phyloP scores from a whole-genome alignment of 768 basidiomycete species.

The Kwoniella newhampshirensis region DNA sequence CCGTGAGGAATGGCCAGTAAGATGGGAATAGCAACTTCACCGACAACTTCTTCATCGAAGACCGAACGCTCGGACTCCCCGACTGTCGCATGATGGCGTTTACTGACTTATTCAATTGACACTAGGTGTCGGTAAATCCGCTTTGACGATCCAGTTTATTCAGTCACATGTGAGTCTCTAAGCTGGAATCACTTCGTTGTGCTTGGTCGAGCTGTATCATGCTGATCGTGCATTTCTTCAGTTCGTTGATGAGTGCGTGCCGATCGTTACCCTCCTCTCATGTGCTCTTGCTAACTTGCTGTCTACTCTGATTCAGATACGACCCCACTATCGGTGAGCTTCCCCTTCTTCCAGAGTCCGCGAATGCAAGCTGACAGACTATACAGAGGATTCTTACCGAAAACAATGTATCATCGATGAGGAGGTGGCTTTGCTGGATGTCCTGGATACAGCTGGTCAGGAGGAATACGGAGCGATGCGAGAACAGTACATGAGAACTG shows the following conservation, averaged over 20 bases:
- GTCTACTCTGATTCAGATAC: constrained; percentile 28
- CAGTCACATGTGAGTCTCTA: constrained; percentile 57
- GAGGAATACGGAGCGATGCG: constrained; percentile 99
- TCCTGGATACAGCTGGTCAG: constrained; percentile 95
- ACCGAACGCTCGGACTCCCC: too few species aligned
- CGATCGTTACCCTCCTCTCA: background rate
- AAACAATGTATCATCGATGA: constrained; percentile 98
- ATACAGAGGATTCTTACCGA: constrained; percentile 79
- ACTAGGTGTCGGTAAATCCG: constrained; percentile 78
- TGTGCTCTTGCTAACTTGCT: constrained; percentile 9
- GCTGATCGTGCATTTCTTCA: constrained; percentile 2
- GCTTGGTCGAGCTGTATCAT: too few species aligned
- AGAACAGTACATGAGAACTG: constrained; percentile 96
- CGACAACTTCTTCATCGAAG: too few species aligned
- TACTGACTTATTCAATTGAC: background rate
- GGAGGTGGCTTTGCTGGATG: constrained; percentile 95
- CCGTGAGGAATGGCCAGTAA: too few species aligned
- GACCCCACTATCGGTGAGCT: constrained; percentile 84
- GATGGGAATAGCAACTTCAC: too few species aligned
- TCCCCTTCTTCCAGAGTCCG: background rate
- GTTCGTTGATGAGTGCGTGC: constrained; percentile 52
- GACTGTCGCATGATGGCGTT: too few species aligned
- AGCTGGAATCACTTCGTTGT: background rate
- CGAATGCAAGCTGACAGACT: background rate
- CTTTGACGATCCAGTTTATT: constrained; percentile 96